Conservation (phyloP, 225 moss, liverwort and hornwort species). For the Asterella californica region DNA sequence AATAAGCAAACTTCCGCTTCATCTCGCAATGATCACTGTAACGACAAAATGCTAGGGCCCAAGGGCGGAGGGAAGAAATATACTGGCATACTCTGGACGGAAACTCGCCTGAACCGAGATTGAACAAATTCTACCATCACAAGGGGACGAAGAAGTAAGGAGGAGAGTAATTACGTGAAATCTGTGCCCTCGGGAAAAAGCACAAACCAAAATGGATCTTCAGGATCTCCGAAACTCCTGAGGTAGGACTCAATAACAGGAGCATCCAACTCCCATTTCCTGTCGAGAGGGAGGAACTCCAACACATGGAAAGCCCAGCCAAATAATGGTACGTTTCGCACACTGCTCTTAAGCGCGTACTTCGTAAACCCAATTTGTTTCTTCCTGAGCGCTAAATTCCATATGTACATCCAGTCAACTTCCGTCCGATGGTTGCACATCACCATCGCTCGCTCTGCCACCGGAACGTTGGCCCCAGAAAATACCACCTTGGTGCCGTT, state of each 20-base stretch:
- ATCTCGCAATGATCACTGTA: not conserved
- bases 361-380: slow-evolving; percentile 78
- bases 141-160: not conserved
- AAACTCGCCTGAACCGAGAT: not conserved
- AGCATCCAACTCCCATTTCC: slow-evolving; percentile 82
- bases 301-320: slow-evolving; percentile 92
- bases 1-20: not conserved
- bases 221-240: slow-evolving; percentile 59
- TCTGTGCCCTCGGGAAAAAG: slow-evolving; percentile 99
- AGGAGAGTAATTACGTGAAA: slow-evolving; percentile 69
- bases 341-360: slow-evolving; percentile 85
- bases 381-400: slow-evolving; percentile 88
- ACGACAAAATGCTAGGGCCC: not conserved
- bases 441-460: slow-evolving; percentile 81
- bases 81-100: not conserved
- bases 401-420: slow-evolving; percentile 99
- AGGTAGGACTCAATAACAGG: slow-evolving; percentile 68
- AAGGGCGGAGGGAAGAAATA: not conserved
- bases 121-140: not conserved
- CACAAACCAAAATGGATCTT: slow-evolving; percentile 87
- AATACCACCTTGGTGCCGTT: slow-evolving; percentile 91
- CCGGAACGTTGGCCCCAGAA: slow-evolving; percentile 73
- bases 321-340: slow-evolving; percentile 84
- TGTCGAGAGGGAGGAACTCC: slow-evolving; percentile 83
- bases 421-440: slow-evolving; percentile 98